Percentiles rank a stretch among this genome's conserved stretches.
phyloP scores from a whole-genome alignment of 371 early-diverging fungal species.

The Mucor lusitanicus region DNA sequence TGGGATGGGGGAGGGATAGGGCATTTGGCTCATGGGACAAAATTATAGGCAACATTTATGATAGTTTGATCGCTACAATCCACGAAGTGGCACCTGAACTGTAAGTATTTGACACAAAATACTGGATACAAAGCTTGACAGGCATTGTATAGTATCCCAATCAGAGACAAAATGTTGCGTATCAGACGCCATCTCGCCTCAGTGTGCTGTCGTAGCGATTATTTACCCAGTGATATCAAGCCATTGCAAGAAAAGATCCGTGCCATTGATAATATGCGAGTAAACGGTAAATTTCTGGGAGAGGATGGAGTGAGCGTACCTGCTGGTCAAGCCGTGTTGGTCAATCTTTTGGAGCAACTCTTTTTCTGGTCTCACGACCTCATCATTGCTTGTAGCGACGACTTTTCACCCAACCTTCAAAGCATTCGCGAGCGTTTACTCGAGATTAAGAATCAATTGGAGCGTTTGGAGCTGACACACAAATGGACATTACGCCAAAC shows the following conservation, averaged over 20 bases:
- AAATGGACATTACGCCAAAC: conserved; percentile 87
- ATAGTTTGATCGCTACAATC: conserved; percentile 36
- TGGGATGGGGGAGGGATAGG: background rate
- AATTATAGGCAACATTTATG: conserved; percentile 31
- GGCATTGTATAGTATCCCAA: conserved; percentile 50
- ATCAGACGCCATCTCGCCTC: conserved; percentile 64
- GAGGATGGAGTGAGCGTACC: conserved; percentile 58
- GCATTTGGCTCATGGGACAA: background rate
- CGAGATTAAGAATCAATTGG: conserved; percentile 71
- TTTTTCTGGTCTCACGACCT: conserved; percentile 77
- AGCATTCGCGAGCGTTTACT: conserved; percentile 73
- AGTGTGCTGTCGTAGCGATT: conserved; percentile 45
- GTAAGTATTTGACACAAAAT: conserved; percentile 21
- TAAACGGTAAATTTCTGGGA: conserved; percentile 72
- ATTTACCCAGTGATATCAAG: conserved; percentile 41
- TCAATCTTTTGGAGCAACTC: conserved; percentile 75
- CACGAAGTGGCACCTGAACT: conserved; percentile 47
- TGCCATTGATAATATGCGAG: conserved; percentile 66
- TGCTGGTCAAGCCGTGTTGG: conserved; percentile 82
- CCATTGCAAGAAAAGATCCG: conserved; percentile 67
- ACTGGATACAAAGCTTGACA: background rate
- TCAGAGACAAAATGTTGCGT: conserved; percentile 63
- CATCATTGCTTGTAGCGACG: conserved; percentile 61
- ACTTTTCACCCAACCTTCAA: conserved; percentile 59
- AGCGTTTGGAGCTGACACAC: conserved; percentile 70